Conservation (phyloP, 1,284 basidiomycete species). For the Tilletia indica region DNA sequence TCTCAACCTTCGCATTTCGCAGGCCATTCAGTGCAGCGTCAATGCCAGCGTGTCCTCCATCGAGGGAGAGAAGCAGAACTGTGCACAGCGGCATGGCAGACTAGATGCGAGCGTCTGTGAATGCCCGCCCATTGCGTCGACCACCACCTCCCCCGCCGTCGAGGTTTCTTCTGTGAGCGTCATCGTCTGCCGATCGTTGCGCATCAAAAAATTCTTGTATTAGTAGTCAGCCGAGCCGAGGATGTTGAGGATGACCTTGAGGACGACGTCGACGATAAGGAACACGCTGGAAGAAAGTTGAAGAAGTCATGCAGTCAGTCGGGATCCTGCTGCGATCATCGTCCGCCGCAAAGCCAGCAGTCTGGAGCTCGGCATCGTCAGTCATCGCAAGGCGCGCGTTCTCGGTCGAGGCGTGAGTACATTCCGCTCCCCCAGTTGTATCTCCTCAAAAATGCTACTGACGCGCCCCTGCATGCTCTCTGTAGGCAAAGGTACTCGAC, state of each 20-base stretch:
- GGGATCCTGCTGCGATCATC: not conserved
- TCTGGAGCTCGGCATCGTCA: not conserved
- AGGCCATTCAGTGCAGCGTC: not conserved
- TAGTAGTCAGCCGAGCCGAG: too few species aligned
- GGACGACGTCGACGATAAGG: too few species aligned
- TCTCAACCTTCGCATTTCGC: not conserved
- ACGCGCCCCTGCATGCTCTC: not conserved
- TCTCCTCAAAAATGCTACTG: too few species aligned
- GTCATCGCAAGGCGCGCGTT: not conserved
- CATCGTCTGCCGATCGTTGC: not conserved
- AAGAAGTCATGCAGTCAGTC: slow-evolving; percentile 1
- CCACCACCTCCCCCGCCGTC: too few species aligned
- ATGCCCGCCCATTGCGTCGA: too few species aligned
- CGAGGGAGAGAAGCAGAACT: not conserved
- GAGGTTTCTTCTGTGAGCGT: too few species aligned
- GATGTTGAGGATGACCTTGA: too few species aligned
- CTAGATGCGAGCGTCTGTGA: too few species aligned
- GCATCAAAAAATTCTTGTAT: not conserved
- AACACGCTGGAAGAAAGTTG: not conserved
- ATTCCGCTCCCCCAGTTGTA: not conserved
- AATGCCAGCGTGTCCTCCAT: not conserved
- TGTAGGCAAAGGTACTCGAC: not conserved
- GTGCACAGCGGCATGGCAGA: not conserved
- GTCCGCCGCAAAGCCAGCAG: not conserved
- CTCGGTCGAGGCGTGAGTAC: slow-evolving; percentile 1